A percentile compares a stretch with the other conserved stretches of the same genome.
These are phyloP conservation scores for Leccinum pellstonianum DNA, from an alignment of 768 basidiomycete genomes.

Conservation along the genomic window DNA sequence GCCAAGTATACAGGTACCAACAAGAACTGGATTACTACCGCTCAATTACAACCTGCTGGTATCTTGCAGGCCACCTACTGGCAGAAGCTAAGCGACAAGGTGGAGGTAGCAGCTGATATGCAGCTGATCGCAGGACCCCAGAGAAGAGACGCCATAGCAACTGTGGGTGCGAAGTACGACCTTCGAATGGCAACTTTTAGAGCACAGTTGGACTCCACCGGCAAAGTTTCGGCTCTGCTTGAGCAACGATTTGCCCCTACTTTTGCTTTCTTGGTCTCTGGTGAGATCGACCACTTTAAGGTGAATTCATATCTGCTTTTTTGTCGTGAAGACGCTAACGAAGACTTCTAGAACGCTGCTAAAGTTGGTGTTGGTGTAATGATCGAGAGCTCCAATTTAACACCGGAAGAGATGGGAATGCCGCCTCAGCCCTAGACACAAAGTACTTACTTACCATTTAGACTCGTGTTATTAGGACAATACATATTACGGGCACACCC, in stretches of 20 bases:
- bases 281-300: slow-evolving; percentile 99
- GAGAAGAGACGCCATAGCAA: slow-evolving; percentile 89
- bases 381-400: slow-evolving; percentile 85
- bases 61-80: slow-evolving; percentile 91
- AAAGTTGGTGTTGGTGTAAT: slow-evolving; percentile 97
- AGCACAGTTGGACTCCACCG: slow-evolving; percentile 91
- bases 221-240: slow-evolving; percentile 91
- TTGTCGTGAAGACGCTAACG: neutral
- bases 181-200: slow-evolving; percentile 91
- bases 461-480: slow-evolving; percentile 26
- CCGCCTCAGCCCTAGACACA: slow-evolving; percentile 47
- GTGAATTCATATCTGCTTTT: slow-evolving; percentile 39
- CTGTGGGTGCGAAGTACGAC: slow-evolving; percentile 95
- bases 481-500: slow-evolving; percentile 19
- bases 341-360: slow-evolving; percentile 67
- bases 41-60: slow-evolving; percentile 80
- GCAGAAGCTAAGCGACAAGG: slow-evolving; percentile 93
- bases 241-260: slow-evolving; percentile 96
- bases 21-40: slow-evolving; percentile 91
- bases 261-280: slow-evolving; percentile 91
- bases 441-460: slow-evolving; percentile 25
- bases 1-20: slow-evolving; percentile 72
- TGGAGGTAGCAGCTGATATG: slow-evolving; percentile 96
- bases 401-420: slow-evolving; percentile 81
- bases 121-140: slow-evolving; percentile 75